These are phyloP conservation scores for Rhexocercosporidium sp. DNA, from an alignment of 2,329 filamentous ascomycete genomes.

Conservation along the genomic window DNA sequence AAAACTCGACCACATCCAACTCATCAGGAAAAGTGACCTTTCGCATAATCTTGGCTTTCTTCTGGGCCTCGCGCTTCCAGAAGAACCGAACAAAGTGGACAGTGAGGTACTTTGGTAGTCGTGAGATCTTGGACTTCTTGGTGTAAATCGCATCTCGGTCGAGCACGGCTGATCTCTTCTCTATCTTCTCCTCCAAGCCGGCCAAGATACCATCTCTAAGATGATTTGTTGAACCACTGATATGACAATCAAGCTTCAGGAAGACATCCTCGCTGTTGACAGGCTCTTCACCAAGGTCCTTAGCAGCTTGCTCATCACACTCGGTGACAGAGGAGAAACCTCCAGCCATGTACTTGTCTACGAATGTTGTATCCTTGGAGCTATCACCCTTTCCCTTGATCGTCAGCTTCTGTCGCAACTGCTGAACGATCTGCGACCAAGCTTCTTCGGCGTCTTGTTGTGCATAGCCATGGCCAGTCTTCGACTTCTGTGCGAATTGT, in stretches of 20 bases:
- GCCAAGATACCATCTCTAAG: conserved; percentile 85
- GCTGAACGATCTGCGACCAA: conserved; percentile 92
- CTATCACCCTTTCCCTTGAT: conserved; percentile 61
- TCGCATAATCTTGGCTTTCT: conserved; percentile 99
- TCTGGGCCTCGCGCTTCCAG: conserved; percentile 94
- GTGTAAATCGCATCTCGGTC: conserved; percentile 84
- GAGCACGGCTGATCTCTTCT: conserved; percentile 83
- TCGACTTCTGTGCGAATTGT: conserved; percentile 90
- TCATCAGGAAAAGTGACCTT: conserved; percentile 97
- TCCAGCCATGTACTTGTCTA: conserved; percentile 90
- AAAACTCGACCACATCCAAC: conserved; percentile 92
- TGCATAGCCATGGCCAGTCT: conserved; percentile 83
- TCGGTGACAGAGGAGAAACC: conserved; percentile 78
- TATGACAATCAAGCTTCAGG: conserved; percentile 95
- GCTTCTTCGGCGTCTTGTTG: conserved; percentile 99
- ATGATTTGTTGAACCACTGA: conserved; percentile 85
- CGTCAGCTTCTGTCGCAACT: conserved; percentile 79
- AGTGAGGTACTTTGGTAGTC: conserved; percentile 91
- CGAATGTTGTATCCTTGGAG: conserved; percentile 69
- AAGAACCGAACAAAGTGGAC: conserved; percentile 98
- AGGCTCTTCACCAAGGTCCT: conserved; percentile 74
- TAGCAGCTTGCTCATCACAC: conserved; percentile 82
- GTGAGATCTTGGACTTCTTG: conserved; percentile 87
- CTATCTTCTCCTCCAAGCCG: conserved; percentile 84
- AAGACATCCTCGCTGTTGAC: conserved; percentile 75